These are phyloP conservation scores for Serpula lacrymans DNA, from an alignment of 768 basidiomycete species.

Conservation along the genomic window DNA sequence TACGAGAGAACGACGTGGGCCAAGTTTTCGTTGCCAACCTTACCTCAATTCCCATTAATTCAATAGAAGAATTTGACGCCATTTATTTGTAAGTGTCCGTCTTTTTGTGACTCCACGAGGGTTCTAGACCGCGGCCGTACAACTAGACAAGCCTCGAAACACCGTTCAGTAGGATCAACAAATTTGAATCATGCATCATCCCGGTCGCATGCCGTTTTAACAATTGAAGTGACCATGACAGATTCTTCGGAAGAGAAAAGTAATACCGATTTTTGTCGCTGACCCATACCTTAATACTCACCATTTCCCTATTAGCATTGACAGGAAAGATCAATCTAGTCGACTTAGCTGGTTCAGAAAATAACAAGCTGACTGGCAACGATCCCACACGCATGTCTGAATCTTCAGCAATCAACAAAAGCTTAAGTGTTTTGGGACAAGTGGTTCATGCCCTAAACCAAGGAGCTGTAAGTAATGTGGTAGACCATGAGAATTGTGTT, in stretches of 20 bases:
- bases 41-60: slow-evolving; percentile 33
- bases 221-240: slow-evolving; percentile 61
- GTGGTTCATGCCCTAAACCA: slow-evolving; percentile 83
- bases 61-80: slow-evolving; percentile 43
- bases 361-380: slow-evolving; percentile 89
- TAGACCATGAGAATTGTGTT: neutral
- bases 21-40: slow-evolving; percentile 56
- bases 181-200: slow-evolving; percentile 83
- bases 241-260: slow-evolving; percentile 54
- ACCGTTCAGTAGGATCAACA: slow-evolving; percentile 83
- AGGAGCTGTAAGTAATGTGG: slow-evolving; percentile 49
- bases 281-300: neutral
- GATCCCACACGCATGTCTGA: slow-evolving; percentile 86
- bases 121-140: no score
- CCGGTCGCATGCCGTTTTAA: slow-evolving; percentile 84
- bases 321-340: slow-evolving; percentile 82
- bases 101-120: no score
- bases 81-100: slow-evolving; percentile 41
- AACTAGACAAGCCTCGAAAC: slow-evolving; percentile 62
- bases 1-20: slow-evolving; percentile 50
- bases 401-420: slow-evolving; percentile 87
- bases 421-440: slow-evolving; percentile 80
- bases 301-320: slow-evolving; percentile 40
- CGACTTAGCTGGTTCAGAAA: slow-evolving; percentile 89
- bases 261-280: slow-evolving; percentile 19